Evolutionary conservation across 306 rosid species (phyloP).

Genomic region (Vigna unguiculata): DNA sequence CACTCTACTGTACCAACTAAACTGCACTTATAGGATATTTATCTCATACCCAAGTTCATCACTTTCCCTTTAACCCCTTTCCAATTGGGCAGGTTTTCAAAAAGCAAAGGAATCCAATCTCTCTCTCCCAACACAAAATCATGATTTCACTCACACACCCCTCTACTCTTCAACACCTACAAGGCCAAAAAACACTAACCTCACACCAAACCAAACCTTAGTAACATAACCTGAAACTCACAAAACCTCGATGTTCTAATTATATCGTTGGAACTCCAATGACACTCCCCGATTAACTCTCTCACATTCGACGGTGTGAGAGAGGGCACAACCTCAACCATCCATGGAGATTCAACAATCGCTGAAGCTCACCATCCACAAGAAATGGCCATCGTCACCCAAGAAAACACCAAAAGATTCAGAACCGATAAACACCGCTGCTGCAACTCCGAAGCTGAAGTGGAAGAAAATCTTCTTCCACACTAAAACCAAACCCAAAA

Average conservation of each 20-base stretch:
- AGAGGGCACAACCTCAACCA: neutral
- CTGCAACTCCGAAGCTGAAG: slow-evolving; percentile 50
- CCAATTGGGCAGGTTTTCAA: slow-evolving; percentile 31
- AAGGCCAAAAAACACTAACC: slow-evolving; percentile 1
- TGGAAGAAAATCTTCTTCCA: slow-evolving; percentile 76
- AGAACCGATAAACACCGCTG: neutral
- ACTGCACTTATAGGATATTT: too few species aligned
- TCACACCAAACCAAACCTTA: neutral
- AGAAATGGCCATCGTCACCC: slow-evolving; percentile 39
- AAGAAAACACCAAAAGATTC: slow-evolving; percentile 26
- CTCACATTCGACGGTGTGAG: neutral
- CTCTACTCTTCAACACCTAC: slow-evolving; percentile 7
- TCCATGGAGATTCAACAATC: slow-evolving; percentile 74
- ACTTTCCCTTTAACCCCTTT: slow-evolving; percentile 26
- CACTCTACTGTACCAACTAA: too few species aligned
- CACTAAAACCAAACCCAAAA: slow-evolving; percentile 39
- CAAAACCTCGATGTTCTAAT: neutral
- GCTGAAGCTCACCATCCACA: slow-evolving; percentile 54
- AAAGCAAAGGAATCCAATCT: slow-evolving; percentile 57
- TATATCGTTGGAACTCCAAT: neutral
- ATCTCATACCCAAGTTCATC: neutral
- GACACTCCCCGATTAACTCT: neutral
- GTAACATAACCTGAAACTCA: neutral
- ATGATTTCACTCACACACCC: slow-evolving; percentile 30
- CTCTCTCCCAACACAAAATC: slow-evolving; percentile 38